A percentile compares a stretch with the other conserved stretches of the same genome.
These are phyloP conservation scores for Saccharomycodes ludwigii DNA, from an alignment of 805 yeast species.

Conservation along the genomic window DNA sequence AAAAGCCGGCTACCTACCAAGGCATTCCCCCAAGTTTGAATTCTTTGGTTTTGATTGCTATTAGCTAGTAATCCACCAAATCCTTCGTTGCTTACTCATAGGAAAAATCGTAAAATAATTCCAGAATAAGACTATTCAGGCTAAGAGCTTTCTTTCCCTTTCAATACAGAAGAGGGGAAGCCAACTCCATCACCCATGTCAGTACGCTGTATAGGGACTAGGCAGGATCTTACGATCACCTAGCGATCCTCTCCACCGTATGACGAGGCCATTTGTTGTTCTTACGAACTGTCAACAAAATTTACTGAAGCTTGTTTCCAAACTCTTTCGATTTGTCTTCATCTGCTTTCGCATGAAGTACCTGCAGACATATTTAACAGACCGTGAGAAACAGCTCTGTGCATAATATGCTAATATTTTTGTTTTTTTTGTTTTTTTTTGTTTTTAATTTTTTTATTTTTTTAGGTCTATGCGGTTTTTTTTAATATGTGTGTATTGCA, in stretches of 20 bases:
- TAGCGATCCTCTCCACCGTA: conserved; percentile 23
- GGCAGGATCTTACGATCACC: conserved; percentile 20
- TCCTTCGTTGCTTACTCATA: conserved; percentile 24
- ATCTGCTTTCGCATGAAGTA: conserved; percentile 20
- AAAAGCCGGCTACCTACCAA: conserved; percentile 16
- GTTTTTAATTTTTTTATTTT: too few relatives aligned
- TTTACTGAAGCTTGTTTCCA: conserved; percentile 19
- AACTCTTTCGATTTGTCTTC: conserved; percentile 20
- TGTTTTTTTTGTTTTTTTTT: too few relatives aligned
- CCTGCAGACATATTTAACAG: conserved; percentile 9
- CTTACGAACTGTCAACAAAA: conserved; percentile 16
- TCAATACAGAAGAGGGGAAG: background rate
- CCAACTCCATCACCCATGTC: conserved; percentile 16
- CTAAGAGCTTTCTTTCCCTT: too few relatives aligned
- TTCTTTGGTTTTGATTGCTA: conserved; percentile 19
- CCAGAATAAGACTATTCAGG: conserved; percentile 24
- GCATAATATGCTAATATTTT: too few relatives aligned
- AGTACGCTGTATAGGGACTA: conserved; percentile 21
- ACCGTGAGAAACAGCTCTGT: too few relatives aligned
- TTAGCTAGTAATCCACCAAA: conserved; percentile 24
- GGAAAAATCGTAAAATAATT: conserved; percentile 17
- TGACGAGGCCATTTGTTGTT: conserved; percentile 20
- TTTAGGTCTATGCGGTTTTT: too few relatives aligned
- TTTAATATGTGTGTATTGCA: too few relatives aligned
- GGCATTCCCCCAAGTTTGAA: conserved; percentile 20